phyloP scores from a whole-genome alignment of 2,329 filamentous ascomycete genomes.

The Xylaria sp. region DNA sequence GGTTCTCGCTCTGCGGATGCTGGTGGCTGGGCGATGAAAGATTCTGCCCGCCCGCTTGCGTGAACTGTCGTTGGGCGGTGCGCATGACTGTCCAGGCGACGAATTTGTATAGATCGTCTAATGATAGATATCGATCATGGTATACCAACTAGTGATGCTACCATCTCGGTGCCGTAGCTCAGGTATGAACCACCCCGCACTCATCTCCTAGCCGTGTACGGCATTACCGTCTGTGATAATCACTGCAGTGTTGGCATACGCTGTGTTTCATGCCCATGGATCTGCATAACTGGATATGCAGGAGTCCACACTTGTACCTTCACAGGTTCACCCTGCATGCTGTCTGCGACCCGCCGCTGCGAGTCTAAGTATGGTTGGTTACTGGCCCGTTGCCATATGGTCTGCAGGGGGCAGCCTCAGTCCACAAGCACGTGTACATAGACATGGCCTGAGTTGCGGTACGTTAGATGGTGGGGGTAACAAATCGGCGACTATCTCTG shows the following conservation, averaged over 20 bases:
- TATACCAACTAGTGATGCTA: slow-evolving; percentile 14
- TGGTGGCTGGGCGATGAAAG: background rate
- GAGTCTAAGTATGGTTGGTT: slow-evolving; percentile 7
- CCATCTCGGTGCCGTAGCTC: slow-evolving; percentile 4
- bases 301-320: slow-evolving; percentile 21
- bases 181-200: slow-evolving; percentile 29
- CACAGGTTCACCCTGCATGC: slow-evolving; percentile 26
- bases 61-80: background rate
- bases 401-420: slow-evolving; percentile 35
- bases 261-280: slow-evolving; percentile 35
- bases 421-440: slow-evolving; percentile 38
- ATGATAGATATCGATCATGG: slow-evolving; percentile 1
- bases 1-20: background rate
- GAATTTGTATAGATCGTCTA: background rate
- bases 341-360: slow-evolving; percentile 19
- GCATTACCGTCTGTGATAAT: slow-evolving; percentile 29
- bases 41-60: background rate
- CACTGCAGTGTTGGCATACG: slow-evolving; percentile 24
- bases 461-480: slow-evolving; percentile 9
- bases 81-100: background rate
- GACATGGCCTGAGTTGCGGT: slow-evolving; percentile 28
- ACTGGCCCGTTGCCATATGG: slow-evolving; percentile 38
- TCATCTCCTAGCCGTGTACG: slow-evolving; percentile 9
- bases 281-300: slow-evolving; percentile 26
- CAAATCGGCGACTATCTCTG: slow-evolving; percentile 21